Conservation (phyloP, 331 rosid species). For the Quercus phellos region DNA sequence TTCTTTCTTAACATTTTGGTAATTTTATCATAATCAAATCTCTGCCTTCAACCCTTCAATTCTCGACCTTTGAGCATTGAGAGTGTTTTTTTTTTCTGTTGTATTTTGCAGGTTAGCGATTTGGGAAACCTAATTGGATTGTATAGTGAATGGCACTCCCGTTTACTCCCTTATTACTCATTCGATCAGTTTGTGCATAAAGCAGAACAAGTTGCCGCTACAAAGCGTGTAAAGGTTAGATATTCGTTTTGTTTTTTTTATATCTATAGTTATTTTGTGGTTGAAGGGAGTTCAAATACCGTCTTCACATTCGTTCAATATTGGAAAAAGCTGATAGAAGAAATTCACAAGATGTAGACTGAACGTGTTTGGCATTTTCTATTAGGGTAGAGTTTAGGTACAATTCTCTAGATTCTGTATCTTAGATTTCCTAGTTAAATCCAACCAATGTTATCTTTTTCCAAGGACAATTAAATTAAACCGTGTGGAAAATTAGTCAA, state of each 20-base stretch:
- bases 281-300: not conserved
- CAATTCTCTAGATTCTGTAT: too few species aligned
- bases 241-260: not conserved
- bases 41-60: not conserved
- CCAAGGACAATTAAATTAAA: too few species aligned
- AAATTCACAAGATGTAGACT: not conserved
- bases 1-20: too few species aligned
- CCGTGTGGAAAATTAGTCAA: too few species aligned
- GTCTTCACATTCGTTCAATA: not conserved
- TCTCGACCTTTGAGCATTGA: not conserved
- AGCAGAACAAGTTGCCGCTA: conserved; percentile 79
- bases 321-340: not conserved
- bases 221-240: conserved; percentile 70
- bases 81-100: not conserved
- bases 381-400: too few species aligned
- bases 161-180: conserved; percentile 67
- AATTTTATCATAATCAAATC: too few species aligned
- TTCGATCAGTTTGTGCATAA: conserved; percentile 69
- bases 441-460: too few species aligned
- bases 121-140: conserved; percentile 67
- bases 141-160: conserved; percentile 84
- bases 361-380: not conserved
- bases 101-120: conserved; percentile 55
- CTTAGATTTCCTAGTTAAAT: too few species aligned
- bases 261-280: not conserved